Conservation (phyloP, 1,284 basidiomycete genomes). For the Cryptococcus deneoformans region DNA sequence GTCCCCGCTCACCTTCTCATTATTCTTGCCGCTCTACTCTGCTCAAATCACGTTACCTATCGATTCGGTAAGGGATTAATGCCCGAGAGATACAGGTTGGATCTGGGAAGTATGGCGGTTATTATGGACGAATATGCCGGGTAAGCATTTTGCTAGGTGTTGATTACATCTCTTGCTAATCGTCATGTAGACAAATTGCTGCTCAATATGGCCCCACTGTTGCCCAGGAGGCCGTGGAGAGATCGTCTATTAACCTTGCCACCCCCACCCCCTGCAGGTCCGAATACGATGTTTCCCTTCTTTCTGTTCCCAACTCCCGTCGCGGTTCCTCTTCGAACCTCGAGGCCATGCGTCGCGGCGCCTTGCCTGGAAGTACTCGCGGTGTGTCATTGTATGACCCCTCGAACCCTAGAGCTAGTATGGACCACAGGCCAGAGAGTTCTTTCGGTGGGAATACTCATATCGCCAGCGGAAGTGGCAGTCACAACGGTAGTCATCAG, state of each 20-base stretch:
- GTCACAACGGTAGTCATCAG: background rate
- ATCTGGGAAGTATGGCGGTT: constrained; percentile 62
- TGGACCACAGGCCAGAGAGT: constrained; percentile 5
- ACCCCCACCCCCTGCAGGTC: background rate
- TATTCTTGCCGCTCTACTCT: constrained; percentile 62
- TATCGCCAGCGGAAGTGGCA: background rate
- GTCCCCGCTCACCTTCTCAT: constrained; percentile 64
- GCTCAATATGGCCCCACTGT: constrained; percentile 45
- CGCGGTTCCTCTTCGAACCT: constrained; percentile 14
- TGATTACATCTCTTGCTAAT: background rate
- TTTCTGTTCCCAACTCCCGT: constrained; percentile 8
- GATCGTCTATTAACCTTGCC: constrained; percentile 36
- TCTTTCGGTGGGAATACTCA: background rate
- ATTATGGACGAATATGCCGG: constrained; percentile 68
- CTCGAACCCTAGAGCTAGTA: constrained; percentile 10
- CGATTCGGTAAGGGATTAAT: constrained; percentile 74
- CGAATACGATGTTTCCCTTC: constrained; percentile 7
- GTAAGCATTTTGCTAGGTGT: constrained; percentile 47
- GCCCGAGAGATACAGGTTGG: constrained; percentile 66
- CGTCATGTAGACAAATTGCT: constrained; percentile 42
- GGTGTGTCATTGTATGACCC: constrained; percentile 15
- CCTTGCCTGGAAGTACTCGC: constrained; percentile 2
- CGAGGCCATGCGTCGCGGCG: background rate
- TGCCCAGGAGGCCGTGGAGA: constrained; percentile 39
- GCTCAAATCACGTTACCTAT: constrained; percentile 70